These are phyloP conservation scores for Epichloe elymi DNA, from an alignment of 2,329 filamentous ascomycete species.

Conservation along the genomic window DNA sequence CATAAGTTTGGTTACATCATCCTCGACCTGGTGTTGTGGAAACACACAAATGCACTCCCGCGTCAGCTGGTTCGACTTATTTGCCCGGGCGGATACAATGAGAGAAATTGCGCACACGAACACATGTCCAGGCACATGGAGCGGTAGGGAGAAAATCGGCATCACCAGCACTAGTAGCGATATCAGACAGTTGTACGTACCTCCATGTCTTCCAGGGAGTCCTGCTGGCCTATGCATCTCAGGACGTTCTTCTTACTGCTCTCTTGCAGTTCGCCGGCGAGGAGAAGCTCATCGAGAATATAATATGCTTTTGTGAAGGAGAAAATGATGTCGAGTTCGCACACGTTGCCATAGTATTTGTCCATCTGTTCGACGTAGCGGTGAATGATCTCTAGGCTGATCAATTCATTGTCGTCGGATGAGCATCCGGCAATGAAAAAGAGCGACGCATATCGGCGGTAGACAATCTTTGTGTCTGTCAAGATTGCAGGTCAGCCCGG, in stretches of 20 bases:
- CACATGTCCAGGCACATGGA: background rate
- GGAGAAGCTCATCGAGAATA: slow-evolving; percentile 88
- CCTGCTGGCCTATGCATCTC: slow-evolving; percentile 90
- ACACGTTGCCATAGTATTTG: slow-evolving; percentile 99
- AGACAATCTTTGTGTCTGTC: slow-evolving; percentile 93
- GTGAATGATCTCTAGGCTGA: slow-evolving; percentile 96
- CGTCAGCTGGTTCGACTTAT: slow-evolving; percentile 15
- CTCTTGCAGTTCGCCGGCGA: slow-evolving; percentile 95
- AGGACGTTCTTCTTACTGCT: slow-evolving; percentile 99
- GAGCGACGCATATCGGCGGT: slow-evolving; percentile 93
- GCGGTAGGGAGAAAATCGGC: background rate
- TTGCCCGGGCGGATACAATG: slow-evolving; percentile 7
- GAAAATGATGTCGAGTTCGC: slow-evolving; percentile 99
- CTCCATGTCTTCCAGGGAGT: slow-evolving; percentile 98
- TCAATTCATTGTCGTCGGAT: slow-evolving; percentile 95
- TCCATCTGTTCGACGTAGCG: slow-evolving; percentile 99
- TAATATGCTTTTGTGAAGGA: slow-evolving; percentile 99
- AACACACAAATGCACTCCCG: slow-evolving; percentile 22
- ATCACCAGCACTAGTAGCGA: slow-evolving; percentile 6
- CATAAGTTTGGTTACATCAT: slow-evolving; percentile 85
- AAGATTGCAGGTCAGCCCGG: background rate
- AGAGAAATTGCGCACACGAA: background rate
- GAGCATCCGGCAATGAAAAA: slow-evolving; percentile 98
- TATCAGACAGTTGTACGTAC: slow-evolving; percentile 43
- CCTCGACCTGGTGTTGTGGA: slow-evolving; percentile 51